Evolutionary conservation across 2,329 filamentous ascomycete genomes (phyloP).

Genomic region (Xenosphaeropsis pyriputrescens): DNA sequence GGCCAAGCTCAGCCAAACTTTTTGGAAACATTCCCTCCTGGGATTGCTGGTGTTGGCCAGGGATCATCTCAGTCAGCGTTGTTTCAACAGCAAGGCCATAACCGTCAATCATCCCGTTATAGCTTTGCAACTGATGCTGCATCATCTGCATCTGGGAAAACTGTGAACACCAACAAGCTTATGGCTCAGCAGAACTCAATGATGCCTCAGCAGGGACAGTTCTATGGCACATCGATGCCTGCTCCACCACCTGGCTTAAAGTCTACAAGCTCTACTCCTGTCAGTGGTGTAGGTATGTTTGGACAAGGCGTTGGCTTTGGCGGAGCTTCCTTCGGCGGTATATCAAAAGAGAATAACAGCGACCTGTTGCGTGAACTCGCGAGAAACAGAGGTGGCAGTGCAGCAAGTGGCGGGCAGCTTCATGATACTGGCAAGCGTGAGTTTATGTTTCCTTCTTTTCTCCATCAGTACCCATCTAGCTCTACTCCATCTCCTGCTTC

Average conservation of each 20-base stretch:
- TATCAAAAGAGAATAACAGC: constrained; percentile 55
- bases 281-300: constrained; percentile 65
- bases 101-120: constrained; percentile 73
- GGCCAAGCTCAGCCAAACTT: constrained; percentile 26
- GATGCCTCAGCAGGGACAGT: constrained; percentile 64
- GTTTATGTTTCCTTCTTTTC: constrained; percentile 89
- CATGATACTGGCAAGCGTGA: constrained; percentile 94
- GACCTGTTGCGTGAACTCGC: constrained; percentile 75
- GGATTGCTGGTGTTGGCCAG: constrained; percentile 32
- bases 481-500: constrained; percentile 79
- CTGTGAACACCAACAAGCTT: constrained; percentile 62
- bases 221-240: constrained; percentile 74
- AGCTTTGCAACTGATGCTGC: constrained; percentile 70
- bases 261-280: constrained; percentile 84
- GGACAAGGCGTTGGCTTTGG: constrained; percentile 79
- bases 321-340: constrained; percentile 44
- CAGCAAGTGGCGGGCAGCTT: constrained; percentile 51
- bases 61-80: constrained; percentile 28
- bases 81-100: constrained; percentile 54
- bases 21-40: constrained; percentile 43
- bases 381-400: constrained; percentile 45
- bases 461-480: constrained; percentile 72
- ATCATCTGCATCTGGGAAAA: constrained; percentile 49
- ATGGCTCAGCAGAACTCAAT: constrained; percentile 82
- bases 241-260: constrained; percentile 92